Evolutionary conservation across 2,329 filamentous ascomycete genomes (phyloP).

Genomic region (Talaromyces piceae): DNA sequence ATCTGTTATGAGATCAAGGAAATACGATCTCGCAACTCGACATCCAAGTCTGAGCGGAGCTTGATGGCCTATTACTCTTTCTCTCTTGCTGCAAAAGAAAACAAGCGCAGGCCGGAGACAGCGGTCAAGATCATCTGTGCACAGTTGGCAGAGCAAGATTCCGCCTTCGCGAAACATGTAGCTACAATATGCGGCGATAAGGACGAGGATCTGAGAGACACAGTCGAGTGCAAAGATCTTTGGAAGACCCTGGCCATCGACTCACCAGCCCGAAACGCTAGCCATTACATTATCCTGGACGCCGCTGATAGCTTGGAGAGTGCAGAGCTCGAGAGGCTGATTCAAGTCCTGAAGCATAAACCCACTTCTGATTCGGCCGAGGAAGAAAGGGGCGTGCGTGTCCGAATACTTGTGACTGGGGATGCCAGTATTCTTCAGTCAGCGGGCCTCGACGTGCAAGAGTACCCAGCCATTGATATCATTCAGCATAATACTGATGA

Average conservation of each 20-base stretch:
- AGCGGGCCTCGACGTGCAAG: background rate
- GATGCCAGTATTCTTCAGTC: background rate
- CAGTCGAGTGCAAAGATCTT: background rate
- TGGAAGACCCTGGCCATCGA: background rate
- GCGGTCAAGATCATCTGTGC: background rate
- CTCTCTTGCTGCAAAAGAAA: background rate
- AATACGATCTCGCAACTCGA: background rate
- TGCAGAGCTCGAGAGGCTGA: background rate
- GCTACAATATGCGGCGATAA: background rate
- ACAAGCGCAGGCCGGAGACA: background rate
- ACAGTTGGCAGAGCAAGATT: constrained; percentile 1
- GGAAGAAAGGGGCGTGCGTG: background rate
- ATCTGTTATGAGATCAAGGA: background rate
- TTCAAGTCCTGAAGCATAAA: background rate
- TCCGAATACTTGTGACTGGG: background rate
- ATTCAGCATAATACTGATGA: background rate
- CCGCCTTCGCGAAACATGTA: background rate
- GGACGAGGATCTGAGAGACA: background rate
- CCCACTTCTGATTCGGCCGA: background rate
- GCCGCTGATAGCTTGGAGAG: background rate
- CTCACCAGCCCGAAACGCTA: background rate
- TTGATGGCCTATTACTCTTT: background rate
- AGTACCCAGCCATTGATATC: background rate
- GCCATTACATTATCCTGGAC: constrained; percentile 2
- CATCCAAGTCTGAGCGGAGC: background rate